phyloP scores from a whole-genome alignment of 495 filamentous ascomycete species.

The Aspergillus bertholletiae region DNA sequence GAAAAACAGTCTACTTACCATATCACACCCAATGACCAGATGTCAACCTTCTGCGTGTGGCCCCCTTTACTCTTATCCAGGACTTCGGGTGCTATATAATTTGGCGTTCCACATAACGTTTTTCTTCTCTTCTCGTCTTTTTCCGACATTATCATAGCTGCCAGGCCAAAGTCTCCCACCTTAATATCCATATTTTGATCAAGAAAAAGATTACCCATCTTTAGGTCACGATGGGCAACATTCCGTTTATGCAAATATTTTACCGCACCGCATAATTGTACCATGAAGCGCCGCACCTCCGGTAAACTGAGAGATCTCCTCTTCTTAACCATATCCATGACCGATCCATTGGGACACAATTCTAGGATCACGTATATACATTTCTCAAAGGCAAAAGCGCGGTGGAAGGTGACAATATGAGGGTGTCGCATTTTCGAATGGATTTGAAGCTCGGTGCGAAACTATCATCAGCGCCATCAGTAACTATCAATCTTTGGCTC shows the following conservation, averaged over 20 bases:
- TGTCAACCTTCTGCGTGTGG: constrained; percentile 89
- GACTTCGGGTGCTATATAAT: constrained; percentile 98
- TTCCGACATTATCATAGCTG: constrained; percentile 84
- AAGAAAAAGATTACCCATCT: constrained; percentile 97
- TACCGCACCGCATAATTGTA: constrained; percentile 92
- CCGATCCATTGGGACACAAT: constrained; percentile 90
- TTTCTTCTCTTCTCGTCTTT: constrained; percentile 80
- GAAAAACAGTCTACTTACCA: constrained; percentile 54
- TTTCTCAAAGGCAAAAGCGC: constrained; percentile 84
- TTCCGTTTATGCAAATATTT: constrained; percentile 95
- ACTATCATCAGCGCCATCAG: constrained; percentile 48
- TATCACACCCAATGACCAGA: constrained; percentile 96
- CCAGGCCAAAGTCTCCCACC: constrained; percentile 94
- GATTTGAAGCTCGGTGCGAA: constrained; percentile 95
- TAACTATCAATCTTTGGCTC: constrained; percentile 20
- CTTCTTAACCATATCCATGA: constrained; percentile 96
- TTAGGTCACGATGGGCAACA: constrained; percentile 94
- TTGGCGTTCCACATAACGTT: constrained; percentile 94
- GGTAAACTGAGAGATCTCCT: constrained; percentile 82
- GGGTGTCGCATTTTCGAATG: constrained; percentile 95
- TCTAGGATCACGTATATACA: constrained; percentile 95
- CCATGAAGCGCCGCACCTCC: constrained; percentile 84
- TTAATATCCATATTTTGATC: constrained; percentile 97
- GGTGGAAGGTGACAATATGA: constrained; percentile 90
- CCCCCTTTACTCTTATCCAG: constrained; percentile 72